Evolutionary conservation across 257 asterid genomes (phyloP).

Genomic region (Salvia miltiorrhiza): DNA sequence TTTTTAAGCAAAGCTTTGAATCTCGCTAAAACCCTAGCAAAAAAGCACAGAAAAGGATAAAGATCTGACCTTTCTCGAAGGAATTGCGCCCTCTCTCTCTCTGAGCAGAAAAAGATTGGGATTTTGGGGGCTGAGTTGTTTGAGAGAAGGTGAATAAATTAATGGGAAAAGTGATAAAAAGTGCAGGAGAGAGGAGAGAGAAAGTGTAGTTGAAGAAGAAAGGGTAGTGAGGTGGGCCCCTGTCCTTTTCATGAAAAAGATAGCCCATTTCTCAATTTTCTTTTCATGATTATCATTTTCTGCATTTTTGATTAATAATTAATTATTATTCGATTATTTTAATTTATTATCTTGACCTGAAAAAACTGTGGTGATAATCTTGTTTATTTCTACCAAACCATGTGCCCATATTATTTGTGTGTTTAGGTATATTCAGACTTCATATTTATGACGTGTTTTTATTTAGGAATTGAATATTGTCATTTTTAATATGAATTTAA

Average conservation of each 20-base stretch:
- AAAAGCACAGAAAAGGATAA: slow-evolving; percentile 18
- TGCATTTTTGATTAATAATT: neutral
- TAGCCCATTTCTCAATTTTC: neutral
- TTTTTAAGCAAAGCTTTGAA: slow-evolving; percentile 23
- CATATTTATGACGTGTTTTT: too few relatives aligned
- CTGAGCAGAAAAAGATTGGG: slow-evolving; percentile 21
- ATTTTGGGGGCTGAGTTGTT: slow-evolving; percentile 20
- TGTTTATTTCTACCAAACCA: neutral
- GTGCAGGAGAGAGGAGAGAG: slow-evolving; percentile 40
- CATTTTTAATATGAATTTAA: too few relatives aligned
- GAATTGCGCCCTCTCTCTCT: slow-evolving; percentile 4
- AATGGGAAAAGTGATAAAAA: slow-evolving; percentile 42
- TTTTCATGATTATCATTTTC: neutral
- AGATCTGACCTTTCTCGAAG: slow-evolving; percentile 31
- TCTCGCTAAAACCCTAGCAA: slow-evolving; percentile 24
- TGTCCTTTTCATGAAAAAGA: slow-evolving; percentile 33
- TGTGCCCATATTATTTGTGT: neutral
- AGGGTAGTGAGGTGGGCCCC: slow-evolving; percentile 39
- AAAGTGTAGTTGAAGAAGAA: slow-evolving; percentile 11
- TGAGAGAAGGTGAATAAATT: slow-evolving; percentile 28
- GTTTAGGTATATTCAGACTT: too few relatives aligned
- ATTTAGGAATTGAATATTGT: too few relatives aligned
- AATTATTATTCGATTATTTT: too few relatives aligned
- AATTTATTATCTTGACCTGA: neutral
- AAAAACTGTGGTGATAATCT: neutral